Evolutionary conservation across 768 basidiomycete genomes (phyloP).

Genomic region (Krasilnikovozyma curviuscula): DNA sequence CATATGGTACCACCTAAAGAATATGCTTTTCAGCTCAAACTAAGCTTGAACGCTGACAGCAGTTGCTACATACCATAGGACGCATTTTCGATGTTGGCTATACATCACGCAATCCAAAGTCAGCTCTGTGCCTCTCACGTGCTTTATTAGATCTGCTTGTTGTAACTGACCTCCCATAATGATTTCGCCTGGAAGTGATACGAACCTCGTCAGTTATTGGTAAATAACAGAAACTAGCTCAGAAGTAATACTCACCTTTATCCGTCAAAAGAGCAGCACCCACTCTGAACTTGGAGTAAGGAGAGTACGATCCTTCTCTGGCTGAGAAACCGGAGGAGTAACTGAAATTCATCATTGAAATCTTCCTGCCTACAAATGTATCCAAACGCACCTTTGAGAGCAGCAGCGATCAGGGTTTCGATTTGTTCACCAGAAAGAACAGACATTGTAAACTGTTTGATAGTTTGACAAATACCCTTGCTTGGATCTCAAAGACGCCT

Average conservation of each 20-base stretch:
- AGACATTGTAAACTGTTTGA: too few relatives aligned
- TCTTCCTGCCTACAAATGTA: not conserved
- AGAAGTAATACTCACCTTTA: too few relatives aligned
- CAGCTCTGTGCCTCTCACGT: too few relatives aligned
- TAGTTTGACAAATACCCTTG: too few relatives aligned
- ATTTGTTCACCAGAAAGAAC: too few relatives aligned
- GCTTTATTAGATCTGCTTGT: too few relatives aligned
- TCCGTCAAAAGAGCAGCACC: constrained; percentile 63
- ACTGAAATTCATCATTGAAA: not conserved
- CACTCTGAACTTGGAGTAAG: constrained; percentile 74
- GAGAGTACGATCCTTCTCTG: constrained; percentile 48
- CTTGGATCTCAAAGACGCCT: too few relatives aligned
- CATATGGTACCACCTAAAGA: constrained; percentile 65
- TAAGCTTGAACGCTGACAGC: not conserved
- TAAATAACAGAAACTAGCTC: too few relatives aligned
- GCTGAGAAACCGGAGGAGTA: constrained; percentile 17
- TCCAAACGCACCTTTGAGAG: constrained; percentile 2
- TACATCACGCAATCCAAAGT: too few relatives aligned
- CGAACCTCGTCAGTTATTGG: too few relatives aligned
- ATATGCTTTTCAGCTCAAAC: too few relatives aligned
- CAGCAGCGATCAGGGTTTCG: constrained; percentile 5
- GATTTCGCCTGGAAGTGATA: constrained; percentile 47
- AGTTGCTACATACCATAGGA: constrained; percentile 45
- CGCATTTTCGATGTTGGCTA: constrained; percentile 88
- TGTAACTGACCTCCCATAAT: too few relatives aligned